Base-by-base conservation (phyloP, 2,329 filamentous ascomycete species). In the Rhinocladiella similis region DNA sequence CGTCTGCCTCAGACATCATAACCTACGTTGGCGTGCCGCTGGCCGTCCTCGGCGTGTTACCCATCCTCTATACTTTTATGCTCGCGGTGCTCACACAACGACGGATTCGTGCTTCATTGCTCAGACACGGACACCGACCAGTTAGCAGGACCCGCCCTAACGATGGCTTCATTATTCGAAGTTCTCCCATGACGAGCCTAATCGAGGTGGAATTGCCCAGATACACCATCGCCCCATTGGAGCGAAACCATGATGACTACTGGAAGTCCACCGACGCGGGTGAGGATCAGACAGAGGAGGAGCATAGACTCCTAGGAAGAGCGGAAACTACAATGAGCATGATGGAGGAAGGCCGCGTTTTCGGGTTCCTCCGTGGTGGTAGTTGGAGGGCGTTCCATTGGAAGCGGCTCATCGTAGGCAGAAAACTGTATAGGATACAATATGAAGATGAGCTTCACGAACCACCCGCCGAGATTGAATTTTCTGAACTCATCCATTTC, bases 371-470 rank as follows among this genome's bases (percentile, higher is more conserved):
- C 42, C 80, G 81, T 0, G 85, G 85, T 2, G 85, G 85, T 0
- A 79, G 75, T 25, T 88, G 84, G 84, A 85, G 84, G 0, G 80
- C 80, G 0, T 86, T 88, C 67, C 81, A 87, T 69, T 88, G 85
- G 84, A 80, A 80, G 63, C 79, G 79, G n/a, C 79, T 85, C 61
- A 73, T 80, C 2, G 85, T 86, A 20, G 84, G 85, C 1, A 73
- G 81, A 53, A 84, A 83, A 65, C 81, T 81, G 13, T 85, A 86
- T 70, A 76, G 85, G 33, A 76, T 87, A 38, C 83, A 87, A 67
- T 88, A 87, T 62, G 80, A 74, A 51, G 77, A 79, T 50, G 73
- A 79, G 47, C 62, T 80, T 50, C 65, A 70, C 9, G 73, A 77
- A 49, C 77, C 77, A 10, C 76, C 79, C 57, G 76, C 77, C 1